phyloP scores from a whole-genome alignment of 2,329 filamentous ascomycete species.

The Scolecobasidium constrictum region DNA sequence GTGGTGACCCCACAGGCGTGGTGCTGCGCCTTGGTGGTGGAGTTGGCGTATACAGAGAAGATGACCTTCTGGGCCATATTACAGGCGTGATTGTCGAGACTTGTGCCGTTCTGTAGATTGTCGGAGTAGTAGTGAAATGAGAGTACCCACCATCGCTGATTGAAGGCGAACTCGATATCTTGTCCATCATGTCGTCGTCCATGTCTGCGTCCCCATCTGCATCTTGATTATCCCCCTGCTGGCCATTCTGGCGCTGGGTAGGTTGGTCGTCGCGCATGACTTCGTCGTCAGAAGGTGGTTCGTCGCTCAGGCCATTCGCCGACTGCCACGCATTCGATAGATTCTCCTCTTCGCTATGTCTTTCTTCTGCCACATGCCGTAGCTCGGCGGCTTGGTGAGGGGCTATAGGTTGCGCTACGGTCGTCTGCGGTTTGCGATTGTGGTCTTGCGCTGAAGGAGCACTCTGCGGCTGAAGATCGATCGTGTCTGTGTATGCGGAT shows the following conservation, averaged over 20 bases:
- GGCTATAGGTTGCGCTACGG: conserved; percentile 46
- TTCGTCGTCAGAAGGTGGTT: conserved; percentile 53
- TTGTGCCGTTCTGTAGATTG: too few species aligned
- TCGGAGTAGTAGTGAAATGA: conserved; percentile 22
- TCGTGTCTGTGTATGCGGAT: too few species aligned
- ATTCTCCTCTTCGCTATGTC: conserved; percentile 57
- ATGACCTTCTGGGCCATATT: conserved; percentile 29
- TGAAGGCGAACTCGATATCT: conserved; percentile 95
- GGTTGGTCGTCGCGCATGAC: conserved; percentile 6
- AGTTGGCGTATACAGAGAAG: conserved; percentile 23
- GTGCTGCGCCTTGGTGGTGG: conserved; percentile 18
- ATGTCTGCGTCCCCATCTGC: conserved; percentile 56
- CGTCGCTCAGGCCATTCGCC: conserved; percentile 24
- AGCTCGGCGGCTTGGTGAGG: conserved; percentile 81
- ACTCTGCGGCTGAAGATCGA: conserved; percentile 73
- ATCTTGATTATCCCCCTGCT: conserved; percentile 42
- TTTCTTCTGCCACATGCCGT: conserved; percentile 66
- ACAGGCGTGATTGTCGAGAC: conserved; percentile 6
- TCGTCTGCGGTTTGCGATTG: conserved; percentile 43
- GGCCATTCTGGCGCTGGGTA: conserved; percentile 24
- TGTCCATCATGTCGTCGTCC: conserved; percentile 95
- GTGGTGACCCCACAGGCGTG: too few species aligned
- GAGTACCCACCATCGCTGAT: conserved; percentile 95
- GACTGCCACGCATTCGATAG: conserved; percentile 46
- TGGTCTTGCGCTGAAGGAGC: conserved; percentile 80